Conservation (phyloP, 305 asterid genomes). For the Ajuga reptans region DNA sequence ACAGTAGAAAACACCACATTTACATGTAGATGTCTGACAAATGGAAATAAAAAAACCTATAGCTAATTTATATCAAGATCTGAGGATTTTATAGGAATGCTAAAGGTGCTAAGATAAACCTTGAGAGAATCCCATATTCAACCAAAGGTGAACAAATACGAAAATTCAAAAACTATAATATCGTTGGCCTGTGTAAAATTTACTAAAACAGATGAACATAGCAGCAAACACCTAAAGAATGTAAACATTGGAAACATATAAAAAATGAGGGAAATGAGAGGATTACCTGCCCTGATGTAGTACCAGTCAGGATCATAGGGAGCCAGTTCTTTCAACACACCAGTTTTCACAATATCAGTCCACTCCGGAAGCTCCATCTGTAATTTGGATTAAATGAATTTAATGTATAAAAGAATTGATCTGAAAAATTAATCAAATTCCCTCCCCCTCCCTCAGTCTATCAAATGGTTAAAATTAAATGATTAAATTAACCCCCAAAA, state of each 20-base stretch:
- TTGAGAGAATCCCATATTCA: background rate
- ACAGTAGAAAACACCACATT: background rate
- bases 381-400: background rate
- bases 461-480: no score
- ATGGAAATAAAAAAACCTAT: background rate
- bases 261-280: background rate
- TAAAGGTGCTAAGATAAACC: background rate
- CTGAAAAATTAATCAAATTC: background rate
- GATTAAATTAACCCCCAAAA: no score
- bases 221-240: background rate
- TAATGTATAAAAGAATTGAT: background rate
- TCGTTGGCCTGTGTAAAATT: background rate
- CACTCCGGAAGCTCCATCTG: conserved; percentile 62
- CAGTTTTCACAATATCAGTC: conserved; percentile 60
- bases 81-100: background rate
- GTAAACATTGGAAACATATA: background rate
- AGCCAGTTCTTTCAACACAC: conserved; percentile 49
- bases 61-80: background rate
- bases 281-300: conserved; percentile 54
- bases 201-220: background rate
- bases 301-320: conserved; percentile 63
- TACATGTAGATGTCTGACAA: background rate
- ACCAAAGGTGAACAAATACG: background rate
- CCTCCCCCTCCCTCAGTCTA: no score
- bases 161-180: background rate